Evolutionary conservation across 495 filamentous ascomycete genomes (phyloP), one percentile per base, ranked within the genome.

Genomic region (Parmelia sp.): DNA sequence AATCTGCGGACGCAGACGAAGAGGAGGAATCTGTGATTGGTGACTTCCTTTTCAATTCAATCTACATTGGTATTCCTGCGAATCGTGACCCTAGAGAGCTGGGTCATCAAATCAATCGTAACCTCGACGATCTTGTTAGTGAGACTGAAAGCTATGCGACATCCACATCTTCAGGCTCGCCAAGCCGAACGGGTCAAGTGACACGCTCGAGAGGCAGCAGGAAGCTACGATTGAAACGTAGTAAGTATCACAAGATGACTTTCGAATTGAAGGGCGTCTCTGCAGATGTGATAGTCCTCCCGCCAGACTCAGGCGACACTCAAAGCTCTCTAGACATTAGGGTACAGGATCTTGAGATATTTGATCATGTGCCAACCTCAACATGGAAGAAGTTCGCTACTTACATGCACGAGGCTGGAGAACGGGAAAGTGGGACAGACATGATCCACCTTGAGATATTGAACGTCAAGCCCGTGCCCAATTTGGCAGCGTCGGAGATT

Each of bases 381-480:
- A 97, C 93, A 2, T 99, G 95, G 95, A 94, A 90, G 75, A 97
- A 96, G 71, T 97, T 99, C 73, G 88, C 90, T 44, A 97, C 91
- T 0, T 96, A 95, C 70, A 91, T 96, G 80, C 84, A 86, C 53
- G 91, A 96, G 73, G 88, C 85, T 10, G 91, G 90, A 11, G 86
- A 90, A 65, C 84, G 93, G 29, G 90, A 97, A 75, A 89, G 86
- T 70, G 86, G 87, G 21, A 88, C 86, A 6, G 89, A 85, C 72
- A 96, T 97, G 92, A 80, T 94, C 7, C 91, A 96, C 74, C 76
- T 97, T 25, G 90, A 96, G 70, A 77, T 97, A 14, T 78, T 93
- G 60, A 96, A 90, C 58, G 92, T 96, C 6, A 88, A 86, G 71
- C 94, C 94, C 10, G 80, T 96, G 7, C 82, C 87, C 8, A 87